These are phyloP conservation scores for Fusarium chaquense DNA, from an alignment of 2,329 filamentous ascomycete genomes.

Conservation along the genomic window DNA sequence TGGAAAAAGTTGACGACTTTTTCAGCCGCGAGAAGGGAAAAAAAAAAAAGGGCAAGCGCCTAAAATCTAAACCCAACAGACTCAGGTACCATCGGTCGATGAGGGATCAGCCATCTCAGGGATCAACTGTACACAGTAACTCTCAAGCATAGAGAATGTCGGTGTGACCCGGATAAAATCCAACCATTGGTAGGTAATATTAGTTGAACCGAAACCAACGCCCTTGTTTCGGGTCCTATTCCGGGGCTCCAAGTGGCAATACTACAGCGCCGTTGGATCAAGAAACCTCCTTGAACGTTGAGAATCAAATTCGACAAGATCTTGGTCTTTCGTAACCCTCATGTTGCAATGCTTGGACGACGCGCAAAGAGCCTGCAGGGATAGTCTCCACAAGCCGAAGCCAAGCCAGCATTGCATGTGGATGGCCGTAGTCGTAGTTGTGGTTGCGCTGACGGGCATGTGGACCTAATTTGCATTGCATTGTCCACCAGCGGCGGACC, in stretches of 20 bases:
- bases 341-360: conserved; percentile 15
- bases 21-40: conserved; percentile 32
- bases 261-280: conserved; percentile 30
- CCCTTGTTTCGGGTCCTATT: conserved; percentile 20
- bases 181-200: conserved; percentile 2
- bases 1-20: conserved; percentile 17
- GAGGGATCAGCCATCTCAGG: conserved; percentile 37
- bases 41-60: conserved; percentile 34
- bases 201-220: conserved; percentile 16
- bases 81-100: conserved; percentile 34
- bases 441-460: conserved; percentile 42
- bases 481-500: conserved; percentile 40
- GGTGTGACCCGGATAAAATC: conserved; percentile 28
- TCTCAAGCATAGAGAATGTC: conserved; percentile 34
- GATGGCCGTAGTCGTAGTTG: conserved; percentile 5
- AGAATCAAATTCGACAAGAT: conserved; percentile 21
- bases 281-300: conserved; percentile 23
- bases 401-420: conserved; percentile 33
- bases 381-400: conserved; percentile 43
- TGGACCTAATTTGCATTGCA: conserved; percentile 44
- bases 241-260: conserved; percentile 26
- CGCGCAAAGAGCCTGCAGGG: conserved; percentile 38
- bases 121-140: conserved; percentile 18
- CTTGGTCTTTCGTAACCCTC: conserved; percentile 16
- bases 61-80: conserved; percentile 36